Conservation (phyloP, 148 eudicot species). For the Gaultheria prostrata region DNA sequence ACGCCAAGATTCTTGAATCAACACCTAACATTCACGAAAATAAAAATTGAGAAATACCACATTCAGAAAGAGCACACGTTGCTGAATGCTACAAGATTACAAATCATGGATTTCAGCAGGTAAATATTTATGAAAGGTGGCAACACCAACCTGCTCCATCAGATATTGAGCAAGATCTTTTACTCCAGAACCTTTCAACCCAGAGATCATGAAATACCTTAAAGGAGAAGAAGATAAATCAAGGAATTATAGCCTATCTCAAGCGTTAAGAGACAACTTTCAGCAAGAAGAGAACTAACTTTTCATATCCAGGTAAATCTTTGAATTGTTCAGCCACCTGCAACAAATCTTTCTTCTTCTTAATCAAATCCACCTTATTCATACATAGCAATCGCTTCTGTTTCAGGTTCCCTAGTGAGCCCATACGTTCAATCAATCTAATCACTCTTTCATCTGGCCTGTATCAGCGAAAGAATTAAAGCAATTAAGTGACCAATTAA, state of each 20-base stretch:
- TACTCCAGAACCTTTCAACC: conserved; percentile 91
- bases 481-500: background rate
- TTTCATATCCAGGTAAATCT: conserved; percentile 35
- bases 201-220: conserved; percentile 88
- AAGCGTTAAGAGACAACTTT: background rate
- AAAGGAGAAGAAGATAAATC: conserved; percentile 6
- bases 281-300: conserved; percentile 5
- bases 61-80: background rate
- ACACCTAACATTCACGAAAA: background rate
- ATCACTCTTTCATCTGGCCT: conserved; percentile 93
- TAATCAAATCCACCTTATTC: conserved; percentile 92
- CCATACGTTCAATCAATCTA: conserved; percentile 75
- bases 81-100: background rate
- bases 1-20: background rate
- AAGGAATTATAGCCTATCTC: background rate
- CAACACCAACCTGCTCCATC: conserved; percentile 59
- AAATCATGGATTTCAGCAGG: background rate
- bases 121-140: conserved; percentile 13
- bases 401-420: conserved; percentile 49
- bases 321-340: conserved; percentile 77
- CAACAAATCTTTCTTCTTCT: conserved; percentile 79
- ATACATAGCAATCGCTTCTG: conserved; percentile 88
- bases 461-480: conserved; percentile 12
- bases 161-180: conserved; percentile 70
- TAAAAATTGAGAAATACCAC: background rate